A percentile compares a stretch with the other conserved stretches of the same genome.
Evolutionary conservation across 2,329 filamentous ascomycete genomes (phyloP).

Genomic region (Sarocladiaceae sp.): DNA sequence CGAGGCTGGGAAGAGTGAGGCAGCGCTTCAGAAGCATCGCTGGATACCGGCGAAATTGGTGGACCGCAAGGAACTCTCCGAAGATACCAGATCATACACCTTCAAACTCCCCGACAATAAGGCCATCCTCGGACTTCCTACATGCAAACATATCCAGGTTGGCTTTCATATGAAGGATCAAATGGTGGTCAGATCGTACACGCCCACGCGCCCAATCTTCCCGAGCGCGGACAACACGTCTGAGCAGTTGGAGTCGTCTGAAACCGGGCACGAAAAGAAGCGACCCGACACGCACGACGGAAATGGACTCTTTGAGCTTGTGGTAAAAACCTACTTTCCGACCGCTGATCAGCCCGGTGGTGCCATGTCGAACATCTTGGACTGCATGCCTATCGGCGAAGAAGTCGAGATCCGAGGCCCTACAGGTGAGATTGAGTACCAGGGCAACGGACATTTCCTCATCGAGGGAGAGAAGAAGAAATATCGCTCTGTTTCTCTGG

Average conservation of each 20-base stretch:
- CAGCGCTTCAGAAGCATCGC: slow-evolving; percentile 36
- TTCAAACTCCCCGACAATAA: slow-evolving; percentile 37
- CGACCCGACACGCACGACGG: slow-evolving; percentile 20
- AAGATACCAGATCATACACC: slow-evolving; percentile 37
- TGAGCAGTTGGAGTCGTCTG: slow-evolving; percentile 6
- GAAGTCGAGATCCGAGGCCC: slow-evolving; percentile 48
- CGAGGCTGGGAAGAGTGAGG: slow-evolving; percentile 15
- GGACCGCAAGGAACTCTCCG: slow-evolving; percentile 31
- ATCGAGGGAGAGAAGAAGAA: slow-evolving; percentile 35
- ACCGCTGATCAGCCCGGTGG: slow-evolving; percentile 42
- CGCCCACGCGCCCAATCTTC: slow-evolving; percentile 42
- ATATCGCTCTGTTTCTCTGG: slow-evolving; percentile 41
- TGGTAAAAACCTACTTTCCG: slow-evolving; percentile 49
- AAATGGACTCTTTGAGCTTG: slow-evolving; percentile 42
- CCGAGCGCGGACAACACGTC: slow-evolving; percentile 9
- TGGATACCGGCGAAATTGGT: slow-evolving; percentile 42
- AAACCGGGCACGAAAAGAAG: neutral
- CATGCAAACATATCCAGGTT: slow-evolving; percentile 48
- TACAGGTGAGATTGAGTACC: slow-evolving; percentile 45
- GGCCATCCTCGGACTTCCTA: slow-evolving; percentile 41
- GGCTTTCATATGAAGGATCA: slow-evolving; percentile 48
- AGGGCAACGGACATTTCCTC: slow-evolving; percentile 39
- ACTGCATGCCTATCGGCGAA: slow-evolving; percentile 42
- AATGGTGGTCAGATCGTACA: slow-evolving; percentile 47
- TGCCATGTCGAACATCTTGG: slow-evolving; percentile 49